Percentiles rank a stretch among this genome's conserved stretches.
Evolutionary conservation across 371 early-diverging fungal species (phyloP).

Genomic region (Apophysomyces elegans): DNA sequence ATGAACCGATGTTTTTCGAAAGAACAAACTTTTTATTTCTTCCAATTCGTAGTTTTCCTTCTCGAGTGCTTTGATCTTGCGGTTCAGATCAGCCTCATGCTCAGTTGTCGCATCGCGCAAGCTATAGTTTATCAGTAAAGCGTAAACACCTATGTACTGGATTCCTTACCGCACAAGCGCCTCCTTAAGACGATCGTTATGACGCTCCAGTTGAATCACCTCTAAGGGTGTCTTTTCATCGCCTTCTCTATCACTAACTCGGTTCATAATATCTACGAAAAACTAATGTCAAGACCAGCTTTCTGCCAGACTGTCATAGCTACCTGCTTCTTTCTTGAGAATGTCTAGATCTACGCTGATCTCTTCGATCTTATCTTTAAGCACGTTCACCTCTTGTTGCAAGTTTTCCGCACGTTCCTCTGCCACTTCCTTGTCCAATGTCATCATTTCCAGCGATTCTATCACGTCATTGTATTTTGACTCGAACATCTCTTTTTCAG

Average conservation of each 20-base stretch:
- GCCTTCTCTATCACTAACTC: slow-evolving; percentile 29
- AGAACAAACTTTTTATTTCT: slow-evolving; percentile 46
- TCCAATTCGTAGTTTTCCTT: slow-evolving; percentile 66
- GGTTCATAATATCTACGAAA: slow-evolving; percentile 40
- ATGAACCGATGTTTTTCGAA: neutral
- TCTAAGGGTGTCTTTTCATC: slow-evolving; percentile 62
- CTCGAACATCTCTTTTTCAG: slow-evolving; percentile 70
- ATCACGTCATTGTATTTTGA: slow-evolving; percentile 70
- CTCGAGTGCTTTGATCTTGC: slow-evolving; percentile 70
- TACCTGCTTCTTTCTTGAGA: slow-evolving; percentile 61
- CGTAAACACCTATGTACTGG: neutral
- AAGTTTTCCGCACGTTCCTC: slow-evolving; percentile 84
- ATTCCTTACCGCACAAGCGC: slow-evolving; percentile 71
- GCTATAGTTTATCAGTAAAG: slow-evolving; percentile 29
- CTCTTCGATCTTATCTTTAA: slow-evolving; percentile 85
- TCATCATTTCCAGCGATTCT: slow-evolving; percentile 83
- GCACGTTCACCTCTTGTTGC: slow-evolving; percentile 69
- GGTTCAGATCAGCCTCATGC: slow-evolving; percentile 72
- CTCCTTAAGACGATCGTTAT: slow-evolving; percentile 88
- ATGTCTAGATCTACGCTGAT: slow-evolving; percentile 74
- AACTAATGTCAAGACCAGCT: no score
- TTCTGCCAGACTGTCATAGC: neutral
- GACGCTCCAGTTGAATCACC: slow-evolving; percentile 71
- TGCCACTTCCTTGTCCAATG: slow-evolving; percentile 91
- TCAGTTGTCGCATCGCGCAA: slow-evolving; percentile 82